Base-by-base conservation (phyloP, 2,329 filamentous ascomycete species). In the Arachnopeziza araneosa region DNA sequence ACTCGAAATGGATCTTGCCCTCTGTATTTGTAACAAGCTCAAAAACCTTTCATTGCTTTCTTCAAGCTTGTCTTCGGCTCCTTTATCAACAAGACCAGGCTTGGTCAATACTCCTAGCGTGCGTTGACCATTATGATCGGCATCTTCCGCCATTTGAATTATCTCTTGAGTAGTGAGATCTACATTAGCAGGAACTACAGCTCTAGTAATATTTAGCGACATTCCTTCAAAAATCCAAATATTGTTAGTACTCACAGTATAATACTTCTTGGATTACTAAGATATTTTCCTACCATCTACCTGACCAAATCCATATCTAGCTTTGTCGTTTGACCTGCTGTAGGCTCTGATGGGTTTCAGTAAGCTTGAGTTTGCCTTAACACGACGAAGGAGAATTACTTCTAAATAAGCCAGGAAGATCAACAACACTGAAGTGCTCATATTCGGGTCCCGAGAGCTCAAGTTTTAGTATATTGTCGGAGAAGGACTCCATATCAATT, bases 381-480 rank as follows among this genome's bases (percentile, higher is more conserved):
- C 17, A 6, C 17, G 36, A 12, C 10, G 17, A 44, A 44, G 4
- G 5, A 19, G 36, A 12, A 44, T 49, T 51, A 0, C 75, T 75
- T 30, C 78, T 74, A 55, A 84, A 80, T 6, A 86, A 69, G 2
- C 83, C 82, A 0, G 82, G 83, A 1, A 85, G 73, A 66, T 86
- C 82, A 5, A 86, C 81, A 36, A 85, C 75, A 0, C 82, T 85
- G 30, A 86, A 74, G n/a, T 83, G 77, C 1, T 77, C 77, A 24
- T 75, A 74, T 4, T 75, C 68, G 0, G 81, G 60, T 75, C 68
- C 30, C n/a, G n/a, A n/a, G n/a, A n/a, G n/a, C n/a, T n/a, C n/a
- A n/a, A n/a, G n/a, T n/a, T n/a, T n/a, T n/a, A n/a, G n/a, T n/a
- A n/a, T 32, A 32, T 7, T 32, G 30, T 14, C 14, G 7, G 30